phyloP scores from a whole-genome alignment of 1,284 basidiomycete species.

The Wolfiporia cocos region DNA sequence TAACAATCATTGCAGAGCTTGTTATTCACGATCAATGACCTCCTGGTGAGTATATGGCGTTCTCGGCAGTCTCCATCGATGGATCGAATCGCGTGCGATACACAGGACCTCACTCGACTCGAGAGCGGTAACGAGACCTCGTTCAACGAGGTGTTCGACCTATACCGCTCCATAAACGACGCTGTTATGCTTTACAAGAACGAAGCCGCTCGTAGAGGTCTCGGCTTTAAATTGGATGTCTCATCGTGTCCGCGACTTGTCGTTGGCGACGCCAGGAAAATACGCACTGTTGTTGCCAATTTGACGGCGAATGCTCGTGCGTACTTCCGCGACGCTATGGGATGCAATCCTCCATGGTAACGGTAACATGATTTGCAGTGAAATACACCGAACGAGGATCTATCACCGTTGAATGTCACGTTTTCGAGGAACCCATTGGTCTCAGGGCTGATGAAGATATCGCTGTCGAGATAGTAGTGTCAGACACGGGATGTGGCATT shows the following conservation, averaged over 20 bases:
- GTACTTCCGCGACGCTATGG: constrained; percentile 16
- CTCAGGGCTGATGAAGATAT: constrained; percentile 40
- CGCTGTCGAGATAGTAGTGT: constrained; percentile 70
- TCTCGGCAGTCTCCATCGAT: background rate
- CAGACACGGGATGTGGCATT: constrained; percentile 79
- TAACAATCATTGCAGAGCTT: constrained; percentile 40
- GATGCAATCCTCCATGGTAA: background rate
- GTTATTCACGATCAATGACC: constrained; percentile 82
- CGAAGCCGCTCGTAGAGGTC: constrained; percentile 65
- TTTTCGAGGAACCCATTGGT: constrained; percentile 47
- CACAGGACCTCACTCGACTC: constrained; percentile 72
- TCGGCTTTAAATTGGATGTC: constrained; percentile 61
- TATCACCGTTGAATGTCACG: constrained; percentile 60
- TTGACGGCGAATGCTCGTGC: constrained; percentile 76
- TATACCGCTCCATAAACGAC: constrained; percentile 63
- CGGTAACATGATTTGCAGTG: constrained; percentile 35
- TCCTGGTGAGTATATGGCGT: constrained; percentile 43
- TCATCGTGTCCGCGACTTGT: constrained; percentile 51
- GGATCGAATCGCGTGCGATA: constrained; percentile 9
- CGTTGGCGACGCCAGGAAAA: constrained; percentile 70
- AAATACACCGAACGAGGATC: constrained; percentile 70
- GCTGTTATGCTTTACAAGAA: constrained; percentile 59
- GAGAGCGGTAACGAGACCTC: constrained; percentile 79
- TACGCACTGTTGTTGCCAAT: constrained; percentile 79
- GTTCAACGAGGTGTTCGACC: constrained; percentile 80